These are phyloP conservation scores for Zygotorulaspora sp. DNA, from an alignment of 805 yeast genomes.

Conservation along the genomic window DNA sequence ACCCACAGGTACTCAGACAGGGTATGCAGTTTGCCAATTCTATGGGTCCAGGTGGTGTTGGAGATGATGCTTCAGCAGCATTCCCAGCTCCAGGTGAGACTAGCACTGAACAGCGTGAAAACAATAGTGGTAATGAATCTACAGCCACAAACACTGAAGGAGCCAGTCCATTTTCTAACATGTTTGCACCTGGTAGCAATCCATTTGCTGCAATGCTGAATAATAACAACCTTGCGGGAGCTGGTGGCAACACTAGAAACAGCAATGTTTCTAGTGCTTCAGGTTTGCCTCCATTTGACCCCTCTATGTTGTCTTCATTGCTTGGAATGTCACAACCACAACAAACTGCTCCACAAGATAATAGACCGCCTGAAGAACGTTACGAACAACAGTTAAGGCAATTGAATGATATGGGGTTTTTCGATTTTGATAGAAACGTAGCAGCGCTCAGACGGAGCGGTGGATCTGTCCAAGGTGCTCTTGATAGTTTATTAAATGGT, in stretches of 20 bases:
- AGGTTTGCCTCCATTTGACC: conserved; percentile 44
- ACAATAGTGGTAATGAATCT: conserved; percentile 20
- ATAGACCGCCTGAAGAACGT: conserved; percentile 75
- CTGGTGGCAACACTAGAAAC: conserved; percentile 23
- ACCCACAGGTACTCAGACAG: conserved; percentile 81
- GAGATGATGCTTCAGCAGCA: conserved; percentile 29
- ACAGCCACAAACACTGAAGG: conserved; percentile 31
- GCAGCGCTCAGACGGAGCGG: conserved; percentile 92
- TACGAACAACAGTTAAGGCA: conserved; percentile 69
- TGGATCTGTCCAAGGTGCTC: conserved; percentile 95
- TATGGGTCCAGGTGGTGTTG: conserved; percentile 38
- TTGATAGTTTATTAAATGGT: conserved; percentile 76
- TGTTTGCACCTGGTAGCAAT: conserved; percentile 38
- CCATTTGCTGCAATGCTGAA: conserved; percentile 41
- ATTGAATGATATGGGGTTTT: conserved; percentile 79
- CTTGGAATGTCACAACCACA: conserved; percentile 33
- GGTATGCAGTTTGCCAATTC: conserved; percentile 71
- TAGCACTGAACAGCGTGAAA: conserved; percentile 14
- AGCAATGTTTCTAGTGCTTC: conserved; percentile 12
- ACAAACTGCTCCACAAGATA: conserved; percentile 41
- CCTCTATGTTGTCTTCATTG: conserved; percentile 43
- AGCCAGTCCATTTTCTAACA: conserved; percentile 50
- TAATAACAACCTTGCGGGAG: conserved; percentile 23
- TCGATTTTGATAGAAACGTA: conserved; percentile 87
- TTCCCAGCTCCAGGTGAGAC: conserved; percentile 50